Evolutionary conservation across 768 basidiomycete species (phyloP).

Genomic region (Hemileccinum rubropunctum): DNA sequence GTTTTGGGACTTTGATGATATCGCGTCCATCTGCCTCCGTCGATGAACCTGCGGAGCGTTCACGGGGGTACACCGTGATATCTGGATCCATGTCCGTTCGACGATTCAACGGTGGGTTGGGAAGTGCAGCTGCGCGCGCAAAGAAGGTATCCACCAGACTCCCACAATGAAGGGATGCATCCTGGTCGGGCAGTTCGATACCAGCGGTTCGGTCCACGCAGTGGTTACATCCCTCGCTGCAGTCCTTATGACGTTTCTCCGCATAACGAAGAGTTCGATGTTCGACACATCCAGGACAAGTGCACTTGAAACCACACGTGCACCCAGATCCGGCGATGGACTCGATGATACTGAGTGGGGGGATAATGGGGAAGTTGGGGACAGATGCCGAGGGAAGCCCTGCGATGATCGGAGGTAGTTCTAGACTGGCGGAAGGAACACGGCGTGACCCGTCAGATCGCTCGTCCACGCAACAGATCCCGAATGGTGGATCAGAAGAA

Average conservation of each 20-base stretch:
- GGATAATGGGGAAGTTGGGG: conserved; percentile 55
- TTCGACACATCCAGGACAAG: conserved; percentile 70
- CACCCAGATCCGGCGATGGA: conserved; percentile 69
- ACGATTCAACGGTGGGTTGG: conserved; percentile 48
- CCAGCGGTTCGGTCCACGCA: conserved; percentile 57
- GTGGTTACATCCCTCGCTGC: conserved; percentile 52
- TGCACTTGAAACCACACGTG: conserved; percentile 66
- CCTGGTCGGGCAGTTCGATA: conserved; percentile 40
- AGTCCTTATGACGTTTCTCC: conserved; percentile 35
- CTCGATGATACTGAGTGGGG: conserved; percentile 54
- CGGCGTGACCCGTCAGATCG: neutral
- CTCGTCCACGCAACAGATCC: conserved; percentile 22
- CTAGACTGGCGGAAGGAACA: conserved; percentile 29
- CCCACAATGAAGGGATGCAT: conserved; percentile 7
- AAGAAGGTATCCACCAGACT: conserved; percentile 62
- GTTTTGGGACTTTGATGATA: conserved; percentile 55
- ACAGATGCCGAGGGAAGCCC: conserved; percentile 20
- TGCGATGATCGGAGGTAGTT: conserved; percentile 48
- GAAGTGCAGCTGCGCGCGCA: conserved; percentile 63
- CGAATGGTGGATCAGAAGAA: conserved; percentile 6
- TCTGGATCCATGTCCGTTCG: conserved; percentile 50
- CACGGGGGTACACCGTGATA: conserved; percentile 36
- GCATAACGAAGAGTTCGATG: conserved; percentile 58
- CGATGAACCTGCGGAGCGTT: conserved; percentile 34
- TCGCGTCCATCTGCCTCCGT: conserved; percentile 38